Evolutionary conservation across 345 rosid genomes (phyloP).

Genomic region (Litchi chinensis): DNA sequence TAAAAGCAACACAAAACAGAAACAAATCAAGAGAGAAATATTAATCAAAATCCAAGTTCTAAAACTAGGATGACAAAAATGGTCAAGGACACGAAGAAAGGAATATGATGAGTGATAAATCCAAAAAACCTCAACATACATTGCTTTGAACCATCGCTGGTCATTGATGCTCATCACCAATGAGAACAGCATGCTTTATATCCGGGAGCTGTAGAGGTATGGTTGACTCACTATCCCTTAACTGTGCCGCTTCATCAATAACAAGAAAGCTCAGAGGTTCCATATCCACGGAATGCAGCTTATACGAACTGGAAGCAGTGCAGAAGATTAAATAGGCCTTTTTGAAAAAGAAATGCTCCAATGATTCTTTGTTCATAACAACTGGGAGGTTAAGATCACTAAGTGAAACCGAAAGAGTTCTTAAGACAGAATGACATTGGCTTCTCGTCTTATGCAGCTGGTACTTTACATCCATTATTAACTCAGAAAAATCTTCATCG

Average conservation of each 20-base stretch:
- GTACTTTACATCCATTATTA: neutral
- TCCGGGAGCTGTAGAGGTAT: constrained; percentile 49
- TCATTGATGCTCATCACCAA: constrained; percentile 54
- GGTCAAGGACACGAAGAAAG: neutral
- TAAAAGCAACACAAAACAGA: constrained; percentile 2
- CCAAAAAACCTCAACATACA: constrained; percentile 26
- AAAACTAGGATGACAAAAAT: neutral
- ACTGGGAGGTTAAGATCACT: constrained; percentile 28
- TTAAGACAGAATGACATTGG: constrained; percentile 32
- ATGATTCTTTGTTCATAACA: neutral
- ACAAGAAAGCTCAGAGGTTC: constrained; percentile 41
- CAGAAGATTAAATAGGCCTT: constrained; percentile 39
- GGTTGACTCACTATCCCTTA: constrained; percentile 56
- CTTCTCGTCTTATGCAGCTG: constrained; percentile 11
- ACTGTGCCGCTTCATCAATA: constrained; percentile 64
- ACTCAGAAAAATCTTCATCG: neutral
- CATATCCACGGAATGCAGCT: constrained; percentile 25
- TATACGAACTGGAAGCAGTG: constrained; percentile 42
- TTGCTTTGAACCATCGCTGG: constrained; percentile 49
- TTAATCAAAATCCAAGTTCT: neutral
- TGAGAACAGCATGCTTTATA: constrained; percentile 39
- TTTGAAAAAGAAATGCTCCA: constrained; percentile 37
- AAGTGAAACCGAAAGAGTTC: constrained; percentile 15
- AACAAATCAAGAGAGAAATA: neutral
- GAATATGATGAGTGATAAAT: neutral